Base-by-base conservation (phyloP, 169 alveolate genomes). In the Plasmodium cynomolgi region DNA sequence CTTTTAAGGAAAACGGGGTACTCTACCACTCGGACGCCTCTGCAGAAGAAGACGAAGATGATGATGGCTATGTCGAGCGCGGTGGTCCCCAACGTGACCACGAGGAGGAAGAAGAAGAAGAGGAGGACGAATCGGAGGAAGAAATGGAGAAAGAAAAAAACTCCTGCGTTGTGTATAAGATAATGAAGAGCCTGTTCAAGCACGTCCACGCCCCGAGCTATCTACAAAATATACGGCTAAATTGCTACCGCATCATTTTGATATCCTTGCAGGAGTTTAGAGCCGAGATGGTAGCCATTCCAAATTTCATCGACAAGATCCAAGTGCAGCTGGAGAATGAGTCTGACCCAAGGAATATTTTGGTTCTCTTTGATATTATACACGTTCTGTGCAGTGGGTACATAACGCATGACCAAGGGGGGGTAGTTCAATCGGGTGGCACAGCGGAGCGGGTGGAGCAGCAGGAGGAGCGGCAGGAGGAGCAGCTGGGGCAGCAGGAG, bases 281-380 rank as follows among this genome's bases (percentile, higher is more conserved):
- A 56, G 68, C 34, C 62, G 93, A 85, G 71, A 77, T 85, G 39
- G 20, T n/a, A 6, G 17, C 58, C 44, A 58, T 85, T 54, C 62
- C 93, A 20, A 85, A 85, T 9, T 85, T 85, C 80, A 85, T 85
- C 7, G 81, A 85, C 33, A 85, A 85, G 29, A 85, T 85, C 3
- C 93, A 85, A 68, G 93, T 85, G 23, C 93, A 85, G 71, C 71
- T 85, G 20, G 93, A 85, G 68, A 79, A 79, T 34, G 93, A 85
- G 80, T 85, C 93, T 5, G 93, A 85, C 71, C 93, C 93, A 3
- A 26, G 93, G 26, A 85, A 85, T 26, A 85, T 85, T 39, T 50
- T 85, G 8, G 74, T 85, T 5, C 47, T 85, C 26, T 85, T 85
- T n/a, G 93, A 85, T 3, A 85, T 85, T 3, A 85, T 85, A 50